These are phyloP conservation scores for Colletotrichum cereale DNA, from an alignment of 2,329 filamentous ascomycete genomes.

Conservation along the genomic window DNA sequence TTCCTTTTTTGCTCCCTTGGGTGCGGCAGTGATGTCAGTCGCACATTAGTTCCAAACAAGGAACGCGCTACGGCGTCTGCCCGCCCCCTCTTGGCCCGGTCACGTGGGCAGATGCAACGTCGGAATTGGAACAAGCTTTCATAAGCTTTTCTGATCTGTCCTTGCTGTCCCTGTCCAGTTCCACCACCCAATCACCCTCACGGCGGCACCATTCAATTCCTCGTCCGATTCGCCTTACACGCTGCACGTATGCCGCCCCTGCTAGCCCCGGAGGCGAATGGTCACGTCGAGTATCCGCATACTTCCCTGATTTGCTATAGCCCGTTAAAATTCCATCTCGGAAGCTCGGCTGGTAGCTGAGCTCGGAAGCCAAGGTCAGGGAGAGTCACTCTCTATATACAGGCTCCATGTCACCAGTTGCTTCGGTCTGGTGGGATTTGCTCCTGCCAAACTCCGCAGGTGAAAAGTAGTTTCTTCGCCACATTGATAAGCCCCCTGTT, in stretches of 20 bases:
- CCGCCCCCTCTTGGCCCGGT: slow-evolving; percentile 14
- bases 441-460: not conserved
- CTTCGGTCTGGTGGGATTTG: not conserved
- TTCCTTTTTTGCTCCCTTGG: not conserved
- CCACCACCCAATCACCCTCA: slow-evolving; percentile 21
- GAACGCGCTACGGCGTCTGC: not conserved
- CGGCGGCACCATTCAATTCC: not conserved
- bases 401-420: not conserved
- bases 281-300: not conserved
- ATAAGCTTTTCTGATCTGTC: slow-evolving; percentile 20
- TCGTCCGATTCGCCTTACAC: not conserved
- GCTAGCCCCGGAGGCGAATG: not conserved
- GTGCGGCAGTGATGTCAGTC: slow-evolving; percentile 16
- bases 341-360: not conserved
- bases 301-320: not conserved
- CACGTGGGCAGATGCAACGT: slow-evolving; percentile 38
- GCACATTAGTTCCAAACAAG: slow-evolving; percentile 29
- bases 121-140: slow-evolving; percentile 38
- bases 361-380: not conserved
- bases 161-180: slow-evolving; percentile 1
- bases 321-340: not conserved
- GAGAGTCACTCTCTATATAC: not conserved
- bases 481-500: not conserved
- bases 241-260: not conserved
- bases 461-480: not conserved